phyloP scores from a whole-genome alignment of 768 basidiomycete genomes.

The Rhodotorula taiwanensis region DNA sequence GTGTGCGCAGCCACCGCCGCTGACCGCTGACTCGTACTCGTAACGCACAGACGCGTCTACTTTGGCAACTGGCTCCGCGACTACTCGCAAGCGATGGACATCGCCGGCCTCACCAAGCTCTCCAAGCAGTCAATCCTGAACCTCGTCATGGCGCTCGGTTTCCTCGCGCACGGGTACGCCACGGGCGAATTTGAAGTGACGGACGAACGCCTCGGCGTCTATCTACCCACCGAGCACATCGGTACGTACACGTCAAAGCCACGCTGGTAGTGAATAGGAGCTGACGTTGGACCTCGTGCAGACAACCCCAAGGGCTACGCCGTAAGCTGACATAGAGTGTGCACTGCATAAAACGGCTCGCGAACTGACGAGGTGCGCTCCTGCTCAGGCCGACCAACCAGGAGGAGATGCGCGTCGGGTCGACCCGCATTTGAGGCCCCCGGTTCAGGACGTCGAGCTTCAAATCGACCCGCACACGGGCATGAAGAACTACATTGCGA shows the following conservation, averaged over 20 bases:
- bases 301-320: constrained; percentile 37
- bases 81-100: constrained; percentile 58
- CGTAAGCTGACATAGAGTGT: too few relatives aligned
- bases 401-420: constrained; percentile 69
- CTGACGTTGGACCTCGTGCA: not conserved
- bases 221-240: constrained; percentile 48
- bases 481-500: constrained; percentile 93
- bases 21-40: too few relatives aligned
- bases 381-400: constrained; percentile 29
- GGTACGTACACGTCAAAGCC: too few relatives aligned
- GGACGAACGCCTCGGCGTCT: constrained; percentile 46
- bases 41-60: too few relatives aligned
- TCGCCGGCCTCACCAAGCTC: constrained; percentile 38
- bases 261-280: too few relatives aligned
- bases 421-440: constrained; percentile 67
- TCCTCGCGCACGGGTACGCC: constrained; percentile 61
- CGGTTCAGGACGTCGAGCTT: constrained; percentile 75
- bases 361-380: too few relatives aligned
- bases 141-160: constrained; percentile 76
- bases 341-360: too few relatives aligned
- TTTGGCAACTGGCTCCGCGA: constrained; percentile 74
- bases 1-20: too few relatives aligned
- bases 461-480: constrained; percentile 77
- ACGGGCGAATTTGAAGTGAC: constrained; percentile 47
- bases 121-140: constrained; percentile 33